A percentile compares a stretch with the other conserved stretches of the same genome.
These are phyloP conservation scores for Tremella yokohamensis DNA, from an alignment of 768 basidiomycete species.

Conservation along the genomic window DNA sequence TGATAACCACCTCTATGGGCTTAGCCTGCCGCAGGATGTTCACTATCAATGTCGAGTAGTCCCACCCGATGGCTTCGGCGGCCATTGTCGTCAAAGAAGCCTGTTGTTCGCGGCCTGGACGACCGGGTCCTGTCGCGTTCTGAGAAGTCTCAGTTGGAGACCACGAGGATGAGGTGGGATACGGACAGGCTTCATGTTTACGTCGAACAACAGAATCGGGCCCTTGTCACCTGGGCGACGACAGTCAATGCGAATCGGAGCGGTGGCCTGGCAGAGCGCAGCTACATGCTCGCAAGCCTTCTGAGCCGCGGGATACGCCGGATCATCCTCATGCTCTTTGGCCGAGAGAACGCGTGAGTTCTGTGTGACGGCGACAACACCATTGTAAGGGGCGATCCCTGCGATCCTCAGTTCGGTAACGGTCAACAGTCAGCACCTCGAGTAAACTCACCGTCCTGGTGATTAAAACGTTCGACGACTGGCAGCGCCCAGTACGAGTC, in stretches of 20 bases:
- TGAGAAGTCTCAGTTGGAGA: constrained; percentile 3
- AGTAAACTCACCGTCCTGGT: constrained; percentile 25
- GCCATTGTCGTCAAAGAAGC: constrained; percentile 40
- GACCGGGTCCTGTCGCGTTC: constrained; percentile 46
- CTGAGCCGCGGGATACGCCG: constrained; percentile 23
- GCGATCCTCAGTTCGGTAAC: background rate
- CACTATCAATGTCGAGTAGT: constrained; percentile 27
- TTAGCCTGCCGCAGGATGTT: constrained; percentile 26
- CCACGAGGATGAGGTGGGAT: too few species aligned
- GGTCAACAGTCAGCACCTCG: too few species aligned
- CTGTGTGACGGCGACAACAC: constrained; percentile 36
- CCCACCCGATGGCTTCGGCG: constrained; percentile 42
- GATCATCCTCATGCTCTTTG: constrained; percentile 25
- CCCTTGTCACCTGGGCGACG: constrained; percentile 15
- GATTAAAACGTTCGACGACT: constrained; percentile 38
- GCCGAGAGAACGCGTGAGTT: constrained; percentile 32
- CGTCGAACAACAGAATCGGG: constrained; percentile 37
- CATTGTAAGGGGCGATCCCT: constrained; percentile 47
- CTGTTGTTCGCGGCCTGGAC: constrained; percentile 43
- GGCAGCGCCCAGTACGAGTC: constrained; percentile 36
- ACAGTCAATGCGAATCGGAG: constrained; percentile 37
- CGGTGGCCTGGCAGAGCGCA: constrained; percentile 12
- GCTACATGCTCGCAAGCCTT: constrained; percentile 27
- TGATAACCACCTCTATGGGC: constrained; percentile 12
- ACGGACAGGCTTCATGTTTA: constrained; percentile 48